A percentile compares a stretch with the other conserved stretches of the same genome.
These are phyloP conservation scores for Hericium rajendrae DNA, from an alignment of 768 basidiomycete species.

Conservation along the genomic window DNA sequence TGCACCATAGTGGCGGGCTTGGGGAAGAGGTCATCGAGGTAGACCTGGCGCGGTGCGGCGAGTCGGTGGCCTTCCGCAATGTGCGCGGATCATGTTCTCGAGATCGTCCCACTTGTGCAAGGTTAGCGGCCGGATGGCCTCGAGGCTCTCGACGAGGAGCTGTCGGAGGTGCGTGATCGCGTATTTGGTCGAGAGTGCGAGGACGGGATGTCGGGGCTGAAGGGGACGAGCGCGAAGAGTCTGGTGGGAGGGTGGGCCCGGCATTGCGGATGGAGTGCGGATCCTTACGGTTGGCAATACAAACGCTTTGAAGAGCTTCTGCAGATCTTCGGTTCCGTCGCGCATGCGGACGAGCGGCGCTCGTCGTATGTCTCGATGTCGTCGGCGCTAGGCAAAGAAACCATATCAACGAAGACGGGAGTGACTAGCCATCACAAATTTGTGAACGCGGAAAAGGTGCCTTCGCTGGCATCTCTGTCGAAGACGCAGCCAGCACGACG, in stretches of 20 bases:
- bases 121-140: neutral
- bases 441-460: neutral
- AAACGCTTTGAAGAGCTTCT: neutral
- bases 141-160: neutral
- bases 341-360: neutral
- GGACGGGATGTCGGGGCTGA: neutral
- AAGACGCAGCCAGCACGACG: neutral
- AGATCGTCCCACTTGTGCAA: neutral
- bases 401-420: neutral
- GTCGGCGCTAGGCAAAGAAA: neutral
- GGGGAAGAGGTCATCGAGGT: neutral
- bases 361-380: neutral
- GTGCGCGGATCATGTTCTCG: neutral
- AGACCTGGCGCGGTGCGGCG: neutral
- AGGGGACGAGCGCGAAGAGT: neutral
- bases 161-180: neutral
- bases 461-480: neutral
- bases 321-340: neutral
- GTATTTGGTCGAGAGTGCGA: neutral
- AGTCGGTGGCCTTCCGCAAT: neutral
- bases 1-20: neutral
- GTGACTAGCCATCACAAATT: neutral
- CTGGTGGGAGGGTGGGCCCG: neutral
- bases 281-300: neutral
- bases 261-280: too few species aligned